phyloP scores from a whole-genome alignment of 768 basidiomycete species.

The Rhodotorula kratochvilovae region DNA sequence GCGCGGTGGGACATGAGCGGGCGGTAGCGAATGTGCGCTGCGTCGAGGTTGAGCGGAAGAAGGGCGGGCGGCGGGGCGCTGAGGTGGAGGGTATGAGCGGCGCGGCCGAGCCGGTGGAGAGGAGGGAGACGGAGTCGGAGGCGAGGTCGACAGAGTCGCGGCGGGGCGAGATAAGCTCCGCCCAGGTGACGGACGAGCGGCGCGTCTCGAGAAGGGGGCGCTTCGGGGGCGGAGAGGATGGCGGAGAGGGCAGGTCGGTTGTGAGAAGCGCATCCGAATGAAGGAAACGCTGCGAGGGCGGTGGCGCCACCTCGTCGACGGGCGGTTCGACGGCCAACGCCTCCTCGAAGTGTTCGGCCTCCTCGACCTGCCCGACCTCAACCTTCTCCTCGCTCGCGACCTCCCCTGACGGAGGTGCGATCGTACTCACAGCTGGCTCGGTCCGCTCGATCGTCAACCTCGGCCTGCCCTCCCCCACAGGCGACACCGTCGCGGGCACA shows the following conservation, averaged over 20 bases:
- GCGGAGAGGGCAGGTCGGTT: too few relatives aligned
- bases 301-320: too few relatives aligned
- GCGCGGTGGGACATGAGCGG: not conserved
- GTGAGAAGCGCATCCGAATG: too few relatives aligned
- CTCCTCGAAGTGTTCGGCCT: too few relatives aligned
- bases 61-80: not conserved
- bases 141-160: not conserved
- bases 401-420: too few relatives aligned
- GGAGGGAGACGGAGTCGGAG: not conserved
- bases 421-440: too few relatives aligned
- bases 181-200: not conserved
- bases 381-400: too few relatives aligned
- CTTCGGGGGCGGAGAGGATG: too few relatives aligned
- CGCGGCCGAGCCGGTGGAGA: not conserved
- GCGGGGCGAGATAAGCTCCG: not conserved
- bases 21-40: not conserved
- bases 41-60: not conserved
- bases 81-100: not conserved
- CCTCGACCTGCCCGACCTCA: too few relatives aligned
- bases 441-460: not conserved
- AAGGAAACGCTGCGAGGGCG: too few relatives aligned
- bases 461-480: not conserved
- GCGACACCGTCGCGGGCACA: slow-evolving; percentile 2
- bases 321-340: too few relatives aligned
- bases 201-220: not conserved